phyloP scores from a whole-genome alignment of 495 filamentous ascomycete genomes.

The Chaetomium fimeti region DNA sequence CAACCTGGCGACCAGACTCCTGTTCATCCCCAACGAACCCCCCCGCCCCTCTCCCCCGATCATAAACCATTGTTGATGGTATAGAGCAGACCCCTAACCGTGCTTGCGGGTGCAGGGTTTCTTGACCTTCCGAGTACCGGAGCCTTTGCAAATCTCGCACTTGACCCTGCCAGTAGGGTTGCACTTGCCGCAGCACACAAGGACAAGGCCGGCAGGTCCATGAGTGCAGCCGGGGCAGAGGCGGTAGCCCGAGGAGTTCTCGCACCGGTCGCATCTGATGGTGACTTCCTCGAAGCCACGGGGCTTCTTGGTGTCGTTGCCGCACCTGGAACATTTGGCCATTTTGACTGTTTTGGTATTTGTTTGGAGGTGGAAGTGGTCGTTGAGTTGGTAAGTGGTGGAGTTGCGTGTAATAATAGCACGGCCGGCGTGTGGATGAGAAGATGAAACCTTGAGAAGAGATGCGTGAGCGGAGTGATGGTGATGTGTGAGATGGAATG shows the following conservation, averaged over 20 bases:
- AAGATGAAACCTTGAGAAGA: not conserved
- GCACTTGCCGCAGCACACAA: conserved; percentile 8
- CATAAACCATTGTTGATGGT: not conserved
- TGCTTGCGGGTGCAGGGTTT: not conserved
- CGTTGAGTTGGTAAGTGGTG: not conserved
- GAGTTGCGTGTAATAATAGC: too few relatives aligned
- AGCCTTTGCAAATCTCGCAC: not conserved
- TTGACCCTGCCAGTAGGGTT: not conserved
- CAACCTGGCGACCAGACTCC: not conserved
- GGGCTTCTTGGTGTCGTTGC: not conserved
- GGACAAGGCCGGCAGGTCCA: not conserved
- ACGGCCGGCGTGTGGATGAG: not conserved
- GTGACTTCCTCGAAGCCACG: not conserved
- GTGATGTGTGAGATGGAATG: conserved; percentile 3
- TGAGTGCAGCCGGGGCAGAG: not conserved
- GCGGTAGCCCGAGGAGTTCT: not conserved
- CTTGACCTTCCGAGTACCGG: not conserved
- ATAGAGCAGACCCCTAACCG: not conserved
- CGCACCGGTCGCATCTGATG: not conserved
- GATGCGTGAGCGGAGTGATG: not conserved
- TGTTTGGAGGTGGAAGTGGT: not conserved
- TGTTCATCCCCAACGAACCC: not conserved
- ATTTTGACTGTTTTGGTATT: conserved; percentile 4
- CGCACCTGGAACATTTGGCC: not conserved
- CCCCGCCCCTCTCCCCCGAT: not conserved